Conservation (phyloP, 2,329 filamentous ascomycete species). For the Fusarium sp. region DNA sequence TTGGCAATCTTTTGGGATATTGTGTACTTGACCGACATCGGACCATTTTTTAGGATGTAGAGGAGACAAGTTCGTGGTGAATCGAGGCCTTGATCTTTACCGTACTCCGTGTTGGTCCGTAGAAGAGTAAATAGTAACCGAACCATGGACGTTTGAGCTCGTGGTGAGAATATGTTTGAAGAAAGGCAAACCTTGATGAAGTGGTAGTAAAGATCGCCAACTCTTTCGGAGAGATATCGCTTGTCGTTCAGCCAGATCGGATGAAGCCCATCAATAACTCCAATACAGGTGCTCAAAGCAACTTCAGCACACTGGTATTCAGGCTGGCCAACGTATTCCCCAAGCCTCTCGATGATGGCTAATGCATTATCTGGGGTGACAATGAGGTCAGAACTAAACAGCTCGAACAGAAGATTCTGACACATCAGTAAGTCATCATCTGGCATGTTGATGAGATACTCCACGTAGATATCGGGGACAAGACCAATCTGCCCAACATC, state of each 20-base stretch:
- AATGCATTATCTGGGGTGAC: conserved; percentile 62
- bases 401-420: conserved; percentile 62
- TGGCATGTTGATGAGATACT: conserved; percentile 62
- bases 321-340: conserved; percentile 65
- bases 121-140: conserved; percentile 78
- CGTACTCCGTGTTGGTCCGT: conserved; percentile 75
- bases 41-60: conserved; percentile 74
- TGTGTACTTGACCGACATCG: conserved; percentile 80
- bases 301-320: conserved; percentile 81
- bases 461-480: conserved; percentile 65
- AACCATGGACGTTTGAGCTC: conserved; percentile 75
- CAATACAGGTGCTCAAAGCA: conserved; percentile 75
- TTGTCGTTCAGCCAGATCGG: conserved; percentile 72
- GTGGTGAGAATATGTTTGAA: conserved; percentile 77
- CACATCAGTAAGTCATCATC: conserved; percentile 69
- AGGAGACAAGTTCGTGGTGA: conserved; percentile 79
- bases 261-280: conserved; percentile 74
- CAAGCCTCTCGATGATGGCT: conserved; percentile 64
- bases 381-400: conserved; percentile 68
- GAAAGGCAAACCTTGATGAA: conserved; percentile 77
- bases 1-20: conserved; percentile 77
- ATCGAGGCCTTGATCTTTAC: conserved; percentile 68
- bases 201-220: conserved; percentile 83
- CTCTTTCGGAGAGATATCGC: conserved; percentile 73
- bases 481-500: conserved; percentile 62